Percentiles rank a stretch among this genome's conserved stretches.
Evolutionary conservation across 1,284 basidiomycete species (phyloP).

Genomic region (Athelia psychrophila): DNA sequence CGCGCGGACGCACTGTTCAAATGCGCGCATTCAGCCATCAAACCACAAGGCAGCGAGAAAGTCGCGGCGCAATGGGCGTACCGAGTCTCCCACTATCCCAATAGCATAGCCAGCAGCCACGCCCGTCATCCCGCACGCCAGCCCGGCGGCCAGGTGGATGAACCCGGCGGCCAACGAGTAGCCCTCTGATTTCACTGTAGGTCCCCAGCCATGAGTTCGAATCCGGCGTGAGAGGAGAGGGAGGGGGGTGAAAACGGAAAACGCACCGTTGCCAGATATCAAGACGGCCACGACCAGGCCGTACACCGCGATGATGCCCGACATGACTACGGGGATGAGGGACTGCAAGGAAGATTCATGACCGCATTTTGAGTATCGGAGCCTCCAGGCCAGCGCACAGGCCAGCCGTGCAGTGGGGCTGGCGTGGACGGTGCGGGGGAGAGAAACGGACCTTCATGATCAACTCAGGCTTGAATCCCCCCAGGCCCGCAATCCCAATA

Average conservation of each 20-base stretch:
- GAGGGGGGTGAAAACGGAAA: slow-evolving; percentile 25
- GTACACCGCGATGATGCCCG: slow-evolving; percentile 80
- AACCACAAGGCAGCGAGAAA: slow-evolving; percentile 2
- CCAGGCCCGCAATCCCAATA: slow-evolving; percentile 96
- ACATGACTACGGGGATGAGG: slow-evolving; percentile 90
- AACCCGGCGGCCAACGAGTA: slow-evolving; percentile 86
- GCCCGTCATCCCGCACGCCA: slow-evolving; percentile 91
- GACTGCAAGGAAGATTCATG: slow-evolving; percentile 47
- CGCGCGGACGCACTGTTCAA: slow-evolving; percentile 61
- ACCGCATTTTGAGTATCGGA: background rate
- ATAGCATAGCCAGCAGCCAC: slow-evolving; percentile 98
- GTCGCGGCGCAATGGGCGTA: slow-evolving; percentile 34
- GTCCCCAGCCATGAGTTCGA: no score
- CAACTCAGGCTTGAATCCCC: slow-evolving; percentile 92
- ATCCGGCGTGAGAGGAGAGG: no score
- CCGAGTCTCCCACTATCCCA: slow-evolving; percentile 93
- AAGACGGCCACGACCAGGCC: slow-evolving; percentile 78
- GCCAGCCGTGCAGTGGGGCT: background rate
- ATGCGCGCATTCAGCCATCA: background rate
- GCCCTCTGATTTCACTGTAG: slow-evolving; percentile 59
- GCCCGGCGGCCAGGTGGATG: slow-evolving; percentile 91
- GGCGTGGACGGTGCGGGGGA: background rate
- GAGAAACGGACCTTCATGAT: slow-evolving; percentile 86
- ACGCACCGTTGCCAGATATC: slow-evolving; percentile 62
- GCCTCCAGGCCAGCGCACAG: background rate